Conservation (phyloP, 495 filamentous ascomycete species). For the Physcia stellaris region DNA sequence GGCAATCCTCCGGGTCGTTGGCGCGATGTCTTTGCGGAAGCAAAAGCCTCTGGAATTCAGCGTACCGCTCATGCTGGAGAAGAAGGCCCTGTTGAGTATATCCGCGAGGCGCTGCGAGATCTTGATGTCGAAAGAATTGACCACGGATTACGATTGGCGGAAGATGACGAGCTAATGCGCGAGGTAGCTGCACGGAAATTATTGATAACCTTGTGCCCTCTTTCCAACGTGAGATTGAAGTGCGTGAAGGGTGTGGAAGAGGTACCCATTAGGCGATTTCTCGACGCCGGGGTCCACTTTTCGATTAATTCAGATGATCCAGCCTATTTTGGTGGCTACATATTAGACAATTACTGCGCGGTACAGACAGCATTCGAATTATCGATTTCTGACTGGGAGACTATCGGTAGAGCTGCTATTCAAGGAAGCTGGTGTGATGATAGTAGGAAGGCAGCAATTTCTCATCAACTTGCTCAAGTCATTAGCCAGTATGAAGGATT, state of each 20-base stretch:
- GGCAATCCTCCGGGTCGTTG: conserved; percentile 51
- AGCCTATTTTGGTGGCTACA: conserved; percentile 69
- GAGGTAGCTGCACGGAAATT: conserved; percentile 40
- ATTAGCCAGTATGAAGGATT: too few relatives aligned
- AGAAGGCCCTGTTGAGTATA: conserved; percentile 56
- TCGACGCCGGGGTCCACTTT: conserved; percentile 52
- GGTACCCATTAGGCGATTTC: conserved; percentile 48
- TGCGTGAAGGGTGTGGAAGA: conserved; percentile 42
- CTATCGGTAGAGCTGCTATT: conserved; percentile 46
- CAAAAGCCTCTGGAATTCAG: conserved; percentile 33
- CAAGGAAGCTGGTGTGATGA: conserved; percentile 44
- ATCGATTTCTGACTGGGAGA: conserved; percentile 46
- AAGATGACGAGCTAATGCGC: conserved; percentile 44
- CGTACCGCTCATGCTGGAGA: conserved; percentile 64
- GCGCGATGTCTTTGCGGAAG: conserved; percentile 41
- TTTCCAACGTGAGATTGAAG: conserved; percentile 56
- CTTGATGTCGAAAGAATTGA: conserved; percentile 52
- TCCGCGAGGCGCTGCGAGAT: conserved; percentile 44
- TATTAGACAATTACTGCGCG: conserved; percentile 62
- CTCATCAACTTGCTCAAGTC: too few relatives aligned
- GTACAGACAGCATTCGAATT: conserved; percentile 60
- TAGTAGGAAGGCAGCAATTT: conserved; percentile 28
- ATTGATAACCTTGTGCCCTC: conserved; percentile 56
- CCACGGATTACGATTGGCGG: conserved; percentile 53
- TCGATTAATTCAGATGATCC: conserved; percentile 68